A percentile compares a stretch with the other conserved stretches of the same genome.
Conservation (phyloP, 805 yeast genomes). For the Saturnispora saitoi region DNA sequence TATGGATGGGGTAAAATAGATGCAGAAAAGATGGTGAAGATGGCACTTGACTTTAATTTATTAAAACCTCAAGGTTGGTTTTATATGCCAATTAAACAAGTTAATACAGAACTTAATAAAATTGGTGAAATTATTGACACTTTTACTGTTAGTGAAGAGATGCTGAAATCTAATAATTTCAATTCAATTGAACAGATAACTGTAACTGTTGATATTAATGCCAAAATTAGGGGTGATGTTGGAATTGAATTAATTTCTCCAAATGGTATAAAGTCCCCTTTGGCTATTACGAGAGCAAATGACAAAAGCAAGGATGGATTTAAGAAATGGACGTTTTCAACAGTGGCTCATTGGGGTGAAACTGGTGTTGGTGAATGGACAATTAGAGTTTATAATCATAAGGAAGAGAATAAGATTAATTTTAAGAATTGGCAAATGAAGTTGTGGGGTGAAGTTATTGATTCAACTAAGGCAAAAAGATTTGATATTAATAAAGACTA, state of each 20-base stretch:
- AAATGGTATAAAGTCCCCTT: conserved; percentile 56
- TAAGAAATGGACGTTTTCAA: conserved; percentile 82
- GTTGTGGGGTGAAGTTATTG: conserved; percentile 73
- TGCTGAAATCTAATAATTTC: conserved; percentile 48
- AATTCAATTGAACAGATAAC: conserved; percentile 80
- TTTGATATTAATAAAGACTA: conserved; percentile 46
- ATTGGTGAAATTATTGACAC: conserved; percentile 27
- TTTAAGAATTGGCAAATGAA: conserved; percentile 68
- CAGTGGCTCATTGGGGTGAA: conserved; percentile 98
- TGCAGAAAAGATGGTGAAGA: conserved; percentile 62
- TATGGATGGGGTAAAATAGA: conserved; percentile 93
- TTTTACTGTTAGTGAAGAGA: conserved; percentile 39
- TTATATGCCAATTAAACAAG: conserved; percentile 38
- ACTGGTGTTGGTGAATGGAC: conserved; percentile 76
- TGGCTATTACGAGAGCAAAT: conserved; percentile 57
- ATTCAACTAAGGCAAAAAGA: conserved; percentile 50
- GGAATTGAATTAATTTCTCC: conserved; percentile 67
- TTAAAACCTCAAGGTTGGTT: conserved; percentile 92
- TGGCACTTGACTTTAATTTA: conserved; percentile 50
- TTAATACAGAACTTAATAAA: conserved; percentile 23
- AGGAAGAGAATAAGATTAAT: conserved; percentile 29
- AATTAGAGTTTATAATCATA: conserved; percentile 47
- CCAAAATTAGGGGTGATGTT: conserved; percentile 62
- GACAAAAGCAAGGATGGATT: conserved; percentile 59
- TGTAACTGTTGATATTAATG: conserved; percentile 61